A percentile compares a stretch with the other conserved stretches of the same genome.
Evolutionary conservation across 2,329 filamentous ascomycete genomes (phyloP).

Genomic region (Pseudocercospora fijiensis): DNA sequence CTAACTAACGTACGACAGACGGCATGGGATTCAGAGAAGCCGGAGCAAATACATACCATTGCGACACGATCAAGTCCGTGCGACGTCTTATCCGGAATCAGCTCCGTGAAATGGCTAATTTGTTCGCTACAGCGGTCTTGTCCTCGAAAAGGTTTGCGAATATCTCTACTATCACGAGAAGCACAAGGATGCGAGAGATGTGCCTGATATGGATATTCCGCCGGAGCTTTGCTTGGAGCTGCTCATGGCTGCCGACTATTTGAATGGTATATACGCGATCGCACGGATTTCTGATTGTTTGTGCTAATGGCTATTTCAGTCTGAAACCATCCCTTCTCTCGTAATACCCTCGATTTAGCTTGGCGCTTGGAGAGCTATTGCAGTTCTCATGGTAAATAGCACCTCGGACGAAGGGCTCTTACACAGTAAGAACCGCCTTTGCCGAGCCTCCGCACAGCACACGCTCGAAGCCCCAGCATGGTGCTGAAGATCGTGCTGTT

Average conservation of each 20-base stretch:
- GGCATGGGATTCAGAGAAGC: conserved; percentile 66
- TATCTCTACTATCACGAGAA: conserved; percentile 83
- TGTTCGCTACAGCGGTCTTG: conserved; percentile 57
- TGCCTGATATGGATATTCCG: conserved; percentile 78
- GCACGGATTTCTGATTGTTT: background rate
- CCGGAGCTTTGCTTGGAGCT: conserved; percentile 76
- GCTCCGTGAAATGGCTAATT: background rate
- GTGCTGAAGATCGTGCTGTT: background rate
- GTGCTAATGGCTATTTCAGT: conserved; percentile 1
- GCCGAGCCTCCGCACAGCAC: too few relatives aligned
- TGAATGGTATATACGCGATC: conserved; percentile 56
- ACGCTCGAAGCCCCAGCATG: background rate
- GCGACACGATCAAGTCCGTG: conserved; percentile 72
- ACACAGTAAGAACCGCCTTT: too few relatives aligned
- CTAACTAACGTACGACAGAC: background rate
- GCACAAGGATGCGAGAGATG: conserved; percentile 66
- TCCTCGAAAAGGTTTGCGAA: conserved; percentile 78
- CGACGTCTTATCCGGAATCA: background rate
- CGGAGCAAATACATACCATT: conserved; percentile 61
- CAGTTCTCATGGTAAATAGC: background rate
- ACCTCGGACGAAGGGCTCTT: too few relatives aligned
- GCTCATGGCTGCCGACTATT: conserved; percentile 73
- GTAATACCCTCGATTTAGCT: background rate
- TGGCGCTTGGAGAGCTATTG: background rate
- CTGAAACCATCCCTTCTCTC: background rate